Percentiles rank a stretch among this genome's conserved stretches.
Conservation (phyloP, 164 flowering plant species). For the Vitis amurensis region DNA sequence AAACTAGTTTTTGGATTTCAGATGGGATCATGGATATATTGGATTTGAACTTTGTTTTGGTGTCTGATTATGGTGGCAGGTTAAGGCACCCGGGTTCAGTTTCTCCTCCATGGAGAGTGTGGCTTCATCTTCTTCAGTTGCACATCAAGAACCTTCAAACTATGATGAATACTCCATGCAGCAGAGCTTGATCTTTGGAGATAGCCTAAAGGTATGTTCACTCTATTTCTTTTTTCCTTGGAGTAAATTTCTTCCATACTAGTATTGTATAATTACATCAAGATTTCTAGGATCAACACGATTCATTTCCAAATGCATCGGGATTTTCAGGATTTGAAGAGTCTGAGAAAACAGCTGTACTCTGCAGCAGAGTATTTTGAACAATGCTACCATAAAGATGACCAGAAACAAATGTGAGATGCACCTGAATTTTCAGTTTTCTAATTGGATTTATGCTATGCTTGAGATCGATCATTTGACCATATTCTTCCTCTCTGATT, state of each 20-base stretch:
- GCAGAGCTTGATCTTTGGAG: slow-evolving; percentile 24
- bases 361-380: slow-evolving; percentile 49
- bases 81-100: neutral
- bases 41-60: neutral
- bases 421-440: too few relatives aligned
- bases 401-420: slow-evolving; percentile 29
- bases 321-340: slow-evolving; percentile 33
- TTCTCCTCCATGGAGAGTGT: slow-evolving; percentile 5
- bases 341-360: slow-evolving; percentile 33
- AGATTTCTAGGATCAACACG: too few relatives aligned
- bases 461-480: too few relatives aligned
- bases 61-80: neutral
- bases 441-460: too few relatives aligned
- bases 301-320: neutral
- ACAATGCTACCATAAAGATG: slow-evolving; percentile 20
- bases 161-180: slow-evolving; percentile 35
- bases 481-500: neutral
- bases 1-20: too few relatives aligned
- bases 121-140: slow-evolving; percentile 10
- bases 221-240: neutral
- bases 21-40: too few relatives aligned
- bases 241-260: neutral
- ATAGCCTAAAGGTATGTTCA: slow-evolving; percentile 23
- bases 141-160: slow-evolving; percentile 21
- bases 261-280: neutral